These are phyloP conservation scores for Toxoplasma gondii DNA, from an alignment of 169 alveolate species.

Conservation along the genomic window DNA sequence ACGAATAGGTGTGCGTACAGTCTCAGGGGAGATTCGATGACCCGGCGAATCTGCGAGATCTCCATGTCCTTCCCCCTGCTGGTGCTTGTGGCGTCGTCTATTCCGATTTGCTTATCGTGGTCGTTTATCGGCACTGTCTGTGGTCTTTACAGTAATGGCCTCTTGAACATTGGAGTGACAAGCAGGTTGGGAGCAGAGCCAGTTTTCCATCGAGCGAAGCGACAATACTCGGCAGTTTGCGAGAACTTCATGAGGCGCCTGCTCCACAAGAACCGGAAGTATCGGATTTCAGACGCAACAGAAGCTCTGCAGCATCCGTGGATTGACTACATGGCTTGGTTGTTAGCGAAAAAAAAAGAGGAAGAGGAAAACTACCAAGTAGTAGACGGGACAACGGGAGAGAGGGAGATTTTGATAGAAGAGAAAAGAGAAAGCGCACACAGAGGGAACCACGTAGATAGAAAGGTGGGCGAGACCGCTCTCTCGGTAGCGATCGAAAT, in stretches of 20 bases:
- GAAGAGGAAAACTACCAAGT: background rate
- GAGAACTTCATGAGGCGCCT: constrained; percentile 40
- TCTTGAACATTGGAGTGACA: background rate
- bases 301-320: constrained; percentile 42
- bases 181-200: background rate
- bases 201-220: background rate
- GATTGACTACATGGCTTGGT: background rate
- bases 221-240: constrained; percentile 17
- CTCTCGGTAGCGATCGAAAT: too few species aligned
- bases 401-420: background rate
- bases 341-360: background rate
- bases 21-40: too few species aligned
- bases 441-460: background rate
- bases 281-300: background rate
- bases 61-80: too few species aligned
- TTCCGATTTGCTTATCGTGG: too few species aligned
- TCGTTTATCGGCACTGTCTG: too few species aligned
- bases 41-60: too few species aligned
- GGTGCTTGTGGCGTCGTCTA: too few species aligned
- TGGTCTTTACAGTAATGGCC: background rate
- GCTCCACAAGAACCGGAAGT: background rate
- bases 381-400: background rate
- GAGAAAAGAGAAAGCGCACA: background rate
- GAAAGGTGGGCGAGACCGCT: background rate
- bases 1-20: too few species aligned